Percentiles rank a stretch among this genome's conserved stretches.
Evolutionary conservation across 257 asterid species (phyloP).

Genomic region (Cinchona pubescens): DNA sequence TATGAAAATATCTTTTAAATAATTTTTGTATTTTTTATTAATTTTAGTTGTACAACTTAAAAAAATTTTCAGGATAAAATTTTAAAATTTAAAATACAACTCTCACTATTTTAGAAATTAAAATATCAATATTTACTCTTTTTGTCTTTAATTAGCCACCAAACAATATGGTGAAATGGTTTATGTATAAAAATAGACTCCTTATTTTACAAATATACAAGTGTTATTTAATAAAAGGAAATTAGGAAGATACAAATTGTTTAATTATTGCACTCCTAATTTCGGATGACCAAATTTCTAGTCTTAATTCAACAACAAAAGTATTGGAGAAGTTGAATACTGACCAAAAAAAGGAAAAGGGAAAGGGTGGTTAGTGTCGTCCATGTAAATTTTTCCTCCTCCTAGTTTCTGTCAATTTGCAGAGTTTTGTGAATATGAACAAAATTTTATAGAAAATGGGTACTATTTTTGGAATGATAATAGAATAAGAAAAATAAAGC

Average conservation of each 20-base stretch:
- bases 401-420: not conserved
- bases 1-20: no score
- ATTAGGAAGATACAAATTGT: no score
- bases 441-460: not conserved
- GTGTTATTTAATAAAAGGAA: no score
- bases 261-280: not conserved
- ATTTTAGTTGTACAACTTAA: no score
- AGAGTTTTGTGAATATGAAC: not conserved
- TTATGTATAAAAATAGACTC: no score
- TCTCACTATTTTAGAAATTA: no score
- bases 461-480: not conserved
- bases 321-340: not conserved
- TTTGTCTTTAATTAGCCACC: no score
- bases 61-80: no score
- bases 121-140: no score
- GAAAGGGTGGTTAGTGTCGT: not conserved
- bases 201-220: no score
- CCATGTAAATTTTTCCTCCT: not conserved
- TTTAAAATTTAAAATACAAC: no score
- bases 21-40: no score
- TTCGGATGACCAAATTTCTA: not conserved
- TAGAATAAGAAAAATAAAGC: not conserved
- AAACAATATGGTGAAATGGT: not conserved
- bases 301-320: not conserved
- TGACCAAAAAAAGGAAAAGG: not conserved